Percentiles rank a stretch among this genome's conserved stretches.
phyloP scores from a whole-genome alignment of 2,329 filamentous ascomycete genomes.

The Aspergillus melleus region DNA sequence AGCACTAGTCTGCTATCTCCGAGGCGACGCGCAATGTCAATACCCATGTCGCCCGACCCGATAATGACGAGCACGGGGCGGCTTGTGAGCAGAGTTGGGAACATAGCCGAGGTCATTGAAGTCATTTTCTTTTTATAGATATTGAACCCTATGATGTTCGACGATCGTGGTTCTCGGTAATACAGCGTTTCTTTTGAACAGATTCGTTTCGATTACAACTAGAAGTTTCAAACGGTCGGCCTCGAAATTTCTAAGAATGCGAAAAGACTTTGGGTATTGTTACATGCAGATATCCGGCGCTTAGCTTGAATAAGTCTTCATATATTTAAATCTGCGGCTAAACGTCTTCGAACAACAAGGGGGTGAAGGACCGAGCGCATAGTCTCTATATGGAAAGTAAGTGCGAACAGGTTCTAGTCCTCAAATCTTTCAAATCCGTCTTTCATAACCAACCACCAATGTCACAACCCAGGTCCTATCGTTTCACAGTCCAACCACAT shows the following conservation, averaged over 20 bases:
- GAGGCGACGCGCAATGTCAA: constrained; percentile 8
- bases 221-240: not conserved
- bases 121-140: not conserved
- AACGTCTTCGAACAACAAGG: not conserved
- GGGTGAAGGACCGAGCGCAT: not conserved
- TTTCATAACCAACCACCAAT: not conserved
- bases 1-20: constrained; percentile 2
- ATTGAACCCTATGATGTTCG: not conserved
- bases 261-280: not conserved
- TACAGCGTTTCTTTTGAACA: too few relatives aligned
- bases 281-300: not conserved
- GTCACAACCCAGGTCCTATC: not conserved
- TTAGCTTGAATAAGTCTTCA: not conserved
- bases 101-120: not conserved
- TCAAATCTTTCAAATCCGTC: not conserved
- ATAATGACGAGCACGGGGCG: not conserved
- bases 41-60: constrained; percentile 9
- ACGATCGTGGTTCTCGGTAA: not conserved
- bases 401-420: not conserved
- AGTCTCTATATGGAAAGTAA: not conserved
- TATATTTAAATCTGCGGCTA: not conserved
- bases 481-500: constrained; percentile 24
- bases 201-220: not conserved
- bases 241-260: not conserved
- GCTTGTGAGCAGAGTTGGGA: not conserved